Evolutionary conservation across 2,329 filamentous ascomycete species (phyloP), one percentile per base, ranked within the genome.

Genomic region (Arthroderma sp.): DNA sequence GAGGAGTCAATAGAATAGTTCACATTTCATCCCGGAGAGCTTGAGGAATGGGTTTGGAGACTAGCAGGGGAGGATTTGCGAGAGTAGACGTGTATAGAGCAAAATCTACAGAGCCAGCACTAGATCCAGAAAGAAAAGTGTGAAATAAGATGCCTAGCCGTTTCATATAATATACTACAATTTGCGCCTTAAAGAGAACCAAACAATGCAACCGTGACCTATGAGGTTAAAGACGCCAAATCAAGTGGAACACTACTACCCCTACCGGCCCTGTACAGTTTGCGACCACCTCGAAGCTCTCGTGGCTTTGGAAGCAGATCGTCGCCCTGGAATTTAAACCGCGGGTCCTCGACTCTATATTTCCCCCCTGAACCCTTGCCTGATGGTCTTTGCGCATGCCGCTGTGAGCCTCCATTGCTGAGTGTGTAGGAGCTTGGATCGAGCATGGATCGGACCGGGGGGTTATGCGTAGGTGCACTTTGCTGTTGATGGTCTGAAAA

Each of bases 181-280:
- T 22, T 22, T 22, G 15, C 15, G 15, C 15, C 15, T 22, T 22
- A 38, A 38, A 9, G 27, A 29, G 6, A 42, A 36, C 28, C 4
- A 38, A 8, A 5, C 6, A 38, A 28, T 32, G 15, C 3, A 11
- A 3, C 30, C 51, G 44, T 22, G 15, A 22, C 15, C 15, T 22
- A 22, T 22, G 15, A 59, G 28, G 45, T 46, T 42, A 82, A 72
- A 9, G 73, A 70, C 52, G 71, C 77, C 58, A 98, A 65, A 68
- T 96, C 86, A 55, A 96, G 69, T 29, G 91, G 91, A 53, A 96
- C 88, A 69, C 85, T 95, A 66, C 87, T 95, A 30, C 87, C 89
- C 59, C 89, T 77, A 6, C 91, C 91, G 32, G 91, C 91, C 50
- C 89, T 74, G 64, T 96, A 98, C 60, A 78, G 79, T 61, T 83